Evolutionary conservation across 257 asterid genomes (phyloP).

Genomic region (Verbascum thapsus): DNA sequence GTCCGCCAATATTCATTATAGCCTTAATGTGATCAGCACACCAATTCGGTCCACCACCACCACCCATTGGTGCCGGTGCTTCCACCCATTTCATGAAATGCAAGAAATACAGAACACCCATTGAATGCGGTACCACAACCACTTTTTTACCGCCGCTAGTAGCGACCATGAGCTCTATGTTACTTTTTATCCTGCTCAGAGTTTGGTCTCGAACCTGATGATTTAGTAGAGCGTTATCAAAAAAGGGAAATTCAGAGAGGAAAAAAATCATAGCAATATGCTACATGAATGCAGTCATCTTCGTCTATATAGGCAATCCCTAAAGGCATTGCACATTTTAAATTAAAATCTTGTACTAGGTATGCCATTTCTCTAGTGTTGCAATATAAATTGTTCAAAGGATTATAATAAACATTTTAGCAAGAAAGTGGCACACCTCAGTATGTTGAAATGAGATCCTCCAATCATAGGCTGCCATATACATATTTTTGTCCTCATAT

Average conservation of each 20-base stretch:
- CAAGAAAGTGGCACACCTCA: slow-evolving; percentile 55
- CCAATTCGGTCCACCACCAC: slow-evolving; percentile 89
- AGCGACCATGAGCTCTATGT: slow-evolving; percentile 77
- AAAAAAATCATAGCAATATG: slow-evolving; percentile 6
- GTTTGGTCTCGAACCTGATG: slow-evolving; percentile 79
- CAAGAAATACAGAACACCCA: slow-evolving; percentile 81
- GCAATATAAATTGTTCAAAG: no score
- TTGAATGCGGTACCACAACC: slow-evolving; percentile 81
- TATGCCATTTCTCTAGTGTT: slow-evolving; percentile 1
- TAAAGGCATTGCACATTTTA: no score
- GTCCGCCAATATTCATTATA: slow-evolving; percentile 82
- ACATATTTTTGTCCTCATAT: slow-evolving; percentile 85
- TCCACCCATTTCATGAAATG: slow-evolving; percentile 96
- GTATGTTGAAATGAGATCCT: slow-evolving; percentile 82
- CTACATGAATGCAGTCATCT: not conserved
- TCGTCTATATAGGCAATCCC: not conserved
- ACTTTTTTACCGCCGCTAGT: slow-evolving; percentile 72
- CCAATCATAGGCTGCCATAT: slow-evolving; percentile 93
- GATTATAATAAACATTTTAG: slow-evolving; percentile 20
- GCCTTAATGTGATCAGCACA: slow-evolving; percentile 79
- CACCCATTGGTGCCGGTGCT: slow-evolving; percentile 77
- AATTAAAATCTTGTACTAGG: slow-evolving; percentile 20
- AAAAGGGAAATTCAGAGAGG: slow-evolving; percentile 9
- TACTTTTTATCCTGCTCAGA: slow-evolving; percentile 76
- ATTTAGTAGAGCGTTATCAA: slow-evolving; percentile 20